Percentiles rank a stretch among this genome's conserved stretches.
Conservation (phyloP, 495 filamentous ascomycete genomes). For the Penicillium waksmanii region DNA sequence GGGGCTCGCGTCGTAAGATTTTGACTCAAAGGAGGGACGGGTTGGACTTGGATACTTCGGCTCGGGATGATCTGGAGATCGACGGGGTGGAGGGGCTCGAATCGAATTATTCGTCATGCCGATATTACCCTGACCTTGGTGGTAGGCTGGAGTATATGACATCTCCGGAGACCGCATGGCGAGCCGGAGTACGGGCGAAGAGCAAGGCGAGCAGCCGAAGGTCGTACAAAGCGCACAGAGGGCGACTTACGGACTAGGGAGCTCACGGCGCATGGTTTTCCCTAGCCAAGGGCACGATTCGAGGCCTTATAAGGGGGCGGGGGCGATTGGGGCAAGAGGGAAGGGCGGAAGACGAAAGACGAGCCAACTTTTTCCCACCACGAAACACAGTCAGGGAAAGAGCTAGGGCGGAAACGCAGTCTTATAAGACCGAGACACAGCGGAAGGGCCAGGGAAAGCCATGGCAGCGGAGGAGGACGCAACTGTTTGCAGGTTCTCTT, state of each 20-base stretch:
- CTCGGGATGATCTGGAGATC: slow-evolving; percentile 25
- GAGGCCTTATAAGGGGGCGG: slow-evolving; percentile 12
- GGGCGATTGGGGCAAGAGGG: slow-evolving; percentile 15
- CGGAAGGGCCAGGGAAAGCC: slow-evolving; percentile 40
- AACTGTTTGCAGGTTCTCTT: slow-evolving; percentile 34
- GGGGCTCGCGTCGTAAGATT: slow-evolving; percentile 20
- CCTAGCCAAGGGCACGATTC: slow-evolving; percentile 32
- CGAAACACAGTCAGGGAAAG: slow-evolving; percentile 10
- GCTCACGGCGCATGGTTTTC: slow-evolving; percentile 44
- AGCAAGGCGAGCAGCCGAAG: slow-evolving; percentile 23
- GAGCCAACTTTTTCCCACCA: slow-evolving; percentile 18
- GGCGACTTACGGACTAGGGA: slow-evolving; percentile 32
- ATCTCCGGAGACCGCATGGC: slow-evolving; percentile 46
- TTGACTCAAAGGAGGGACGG: slow-evolving; percentile 21
- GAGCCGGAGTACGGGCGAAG: slow-evolving; percentile 20
- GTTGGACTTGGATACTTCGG: slow-evolving; percentile 12
- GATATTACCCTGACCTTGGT: slow-evolving; percentile 36
- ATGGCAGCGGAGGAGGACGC: slow-evolving; percentile 37
- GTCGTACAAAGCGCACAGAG: slow-evolving; percentile 46
- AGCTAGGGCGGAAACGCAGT: slow-evolving; percentile 27
- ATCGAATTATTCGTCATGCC: slow-evolving; percentile 26
- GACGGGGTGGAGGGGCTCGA: slow-evolving; percentile 27
- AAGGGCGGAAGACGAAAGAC: slow-evolving; percentile 15
- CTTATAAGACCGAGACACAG: slow-evolving; percentile 40
- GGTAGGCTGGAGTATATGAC: slow-evolving; percentile 47